Evolutionary conservation across 2,329 filamentous ascomycete species (phyloP).

Genomic region (Colletotrichum magnum): DNA sequence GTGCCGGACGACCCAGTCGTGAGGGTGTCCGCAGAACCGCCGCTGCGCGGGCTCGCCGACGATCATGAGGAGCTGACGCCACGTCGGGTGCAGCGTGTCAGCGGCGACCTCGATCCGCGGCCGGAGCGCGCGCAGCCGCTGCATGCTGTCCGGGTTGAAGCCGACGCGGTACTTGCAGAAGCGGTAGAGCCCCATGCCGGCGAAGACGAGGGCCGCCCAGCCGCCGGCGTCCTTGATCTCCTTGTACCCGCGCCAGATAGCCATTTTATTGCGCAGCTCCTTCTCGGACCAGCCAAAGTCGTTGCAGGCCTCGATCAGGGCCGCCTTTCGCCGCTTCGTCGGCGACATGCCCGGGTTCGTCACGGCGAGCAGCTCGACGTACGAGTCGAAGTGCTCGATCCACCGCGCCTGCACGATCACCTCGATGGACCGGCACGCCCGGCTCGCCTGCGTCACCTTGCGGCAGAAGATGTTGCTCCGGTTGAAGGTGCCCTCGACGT

Average conservation of each 20-base stretch:
- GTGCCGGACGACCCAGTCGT: slow-evolving; percentile 65
- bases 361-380: slow-evolving; percentile 58
- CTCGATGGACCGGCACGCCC: slow-evolving; percentile 69
- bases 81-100: slow-evolving; percentile 66
- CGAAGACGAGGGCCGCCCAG: slow-evolving; percentile 69
- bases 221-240: slow-evolving; percentile 71
- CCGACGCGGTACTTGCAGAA: slow-evolving; percentile 73
- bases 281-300: slow-evolving; percentile 71
- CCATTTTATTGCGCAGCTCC: slow-evolving; percentile 65
- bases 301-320: slow-evolving; percentile 66
- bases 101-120: slow-evolving; percentile 67
- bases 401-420: slow-evolving; percentile 71
- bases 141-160: slow-evolving; percentile 65
- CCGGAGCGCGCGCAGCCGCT: slow-evolving; percentile 58
- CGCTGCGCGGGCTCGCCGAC: slow-evolving; percentile 58
- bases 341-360: slow-evolving; percentile 56
- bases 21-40: slow-evolving; percentile 62
- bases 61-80: slow-evolving; percentile 64
- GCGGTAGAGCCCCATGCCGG: slow-evolving; percentile 70
- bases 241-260: slow-evolving; percentile 70
- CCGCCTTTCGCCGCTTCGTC: slow-evolving; percentile 65
- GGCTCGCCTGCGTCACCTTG: slow-evolving; percentile 57
- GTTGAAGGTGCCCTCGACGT: slow-evolving; percentile 45
- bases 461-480: slow-evolving; percentile 50
- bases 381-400: slow-evolving; percentile 68